These are phyloP conservation scores for Tinospora cordifolia DNA, from an alignment of 164 flowering plant genomes.

Conservation along the genomic window DNA sequence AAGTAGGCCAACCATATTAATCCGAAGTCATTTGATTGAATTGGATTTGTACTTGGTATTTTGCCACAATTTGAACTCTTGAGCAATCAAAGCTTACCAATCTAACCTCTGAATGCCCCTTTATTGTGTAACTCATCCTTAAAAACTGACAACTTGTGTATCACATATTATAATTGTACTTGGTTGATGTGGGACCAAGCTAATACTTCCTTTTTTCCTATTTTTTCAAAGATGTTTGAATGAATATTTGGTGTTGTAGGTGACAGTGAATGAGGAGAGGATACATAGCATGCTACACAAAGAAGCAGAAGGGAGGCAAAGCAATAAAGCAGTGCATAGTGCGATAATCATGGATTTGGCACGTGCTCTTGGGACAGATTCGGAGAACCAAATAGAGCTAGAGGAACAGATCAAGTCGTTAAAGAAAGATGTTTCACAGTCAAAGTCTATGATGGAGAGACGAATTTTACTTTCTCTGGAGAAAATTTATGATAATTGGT, in stretches of 20 bases:
- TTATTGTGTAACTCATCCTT: no score
- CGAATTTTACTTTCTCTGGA: conserved; percentile 37
- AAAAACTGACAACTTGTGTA: no score
- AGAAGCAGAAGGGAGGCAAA: conserved; percentile 33
- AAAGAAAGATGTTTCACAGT: conserved; percentile 28
- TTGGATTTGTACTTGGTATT: no score
- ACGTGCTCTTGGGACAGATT: conserved; percentile 39
- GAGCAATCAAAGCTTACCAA: no score
- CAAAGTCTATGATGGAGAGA: conserved; percentile 30
- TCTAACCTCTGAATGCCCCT: no score
- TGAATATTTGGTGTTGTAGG: conserved; percentile 21
- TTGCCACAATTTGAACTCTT: no score
- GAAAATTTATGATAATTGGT: conserved; percentile 33
- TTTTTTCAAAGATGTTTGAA: not conserved
- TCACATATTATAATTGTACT: no score
- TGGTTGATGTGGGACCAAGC: no score
- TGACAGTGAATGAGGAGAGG: conserved; percentile 52
- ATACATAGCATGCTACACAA: conserved; percentile 33
- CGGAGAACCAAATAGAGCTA: conserved; percentile 28
- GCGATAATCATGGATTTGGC: conserved; percentile 59
- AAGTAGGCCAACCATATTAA: no score
- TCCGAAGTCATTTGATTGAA: not conserved
- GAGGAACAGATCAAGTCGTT: conserved; percentile 39
- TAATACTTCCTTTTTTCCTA: no score
- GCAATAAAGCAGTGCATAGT: conserved; percentile 49